Conservation (phyloP, 495 filamentous ascomycete species). For the Penicillium lividum region DNA sequence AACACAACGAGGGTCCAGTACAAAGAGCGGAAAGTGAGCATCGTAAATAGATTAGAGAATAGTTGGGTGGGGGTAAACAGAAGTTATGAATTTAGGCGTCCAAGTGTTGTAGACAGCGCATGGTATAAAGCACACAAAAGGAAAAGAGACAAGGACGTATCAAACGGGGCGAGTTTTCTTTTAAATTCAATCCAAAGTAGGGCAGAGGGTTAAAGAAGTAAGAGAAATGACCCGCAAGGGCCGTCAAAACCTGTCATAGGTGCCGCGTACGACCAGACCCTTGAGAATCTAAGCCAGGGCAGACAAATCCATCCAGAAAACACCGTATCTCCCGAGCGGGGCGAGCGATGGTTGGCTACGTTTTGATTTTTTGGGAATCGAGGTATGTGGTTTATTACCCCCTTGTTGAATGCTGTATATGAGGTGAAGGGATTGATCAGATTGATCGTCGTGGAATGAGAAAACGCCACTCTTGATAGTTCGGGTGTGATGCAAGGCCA, state of each 20-base stretch:
- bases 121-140: neutral
- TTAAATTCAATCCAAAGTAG: slow-evolving; percentile 10
- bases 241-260: slow-evolving; percentile 5
- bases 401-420: slow-evolving; percentile 18
- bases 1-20: slow-evolving; percentile 12
- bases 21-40: neutral
- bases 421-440: slow-evolving; percentile 22
- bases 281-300: slow-evolving; percentile 8
- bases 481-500: slow-evolving; percentile 25
- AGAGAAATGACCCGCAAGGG: slow-evolving; percentile 19
- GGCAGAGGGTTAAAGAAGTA: slow-evolving; percentile 5
- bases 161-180: slow-evolving; percentile 2
- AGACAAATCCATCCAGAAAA: neutral
- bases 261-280: slow-evolving; percentile 17
- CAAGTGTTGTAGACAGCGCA: neutral
- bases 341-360: slow-evolving; percentile 15
- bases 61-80: too few relatives aligned
- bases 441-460: slow-evolving; percentile 18
- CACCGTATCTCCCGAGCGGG: neutral
- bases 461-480: slow-evolving; percentile 25
- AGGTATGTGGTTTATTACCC: slow-evolving; percentile 22
- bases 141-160: slow-evolving; percentile 1
- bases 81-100: too few relatives aligned
- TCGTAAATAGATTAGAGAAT: neutral
- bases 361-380: slow-evolving; percentile 2